Conservation (phyloP, 1,284 basidiomycete species). For the Ceratobasidium sp. region DNA sequence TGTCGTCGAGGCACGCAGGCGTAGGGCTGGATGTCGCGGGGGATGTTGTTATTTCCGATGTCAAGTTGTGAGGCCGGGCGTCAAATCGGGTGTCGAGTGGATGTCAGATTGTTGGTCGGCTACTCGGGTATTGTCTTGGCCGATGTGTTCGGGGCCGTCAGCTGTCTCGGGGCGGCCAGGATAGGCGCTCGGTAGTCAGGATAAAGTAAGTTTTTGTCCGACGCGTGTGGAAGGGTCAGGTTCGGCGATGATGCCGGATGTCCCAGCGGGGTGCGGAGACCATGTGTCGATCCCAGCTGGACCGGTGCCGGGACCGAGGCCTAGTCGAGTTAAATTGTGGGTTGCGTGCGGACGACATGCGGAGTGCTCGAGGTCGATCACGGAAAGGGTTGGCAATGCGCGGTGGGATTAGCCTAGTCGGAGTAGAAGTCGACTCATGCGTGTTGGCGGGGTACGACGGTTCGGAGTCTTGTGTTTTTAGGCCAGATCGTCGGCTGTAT, state of each 20-base stretch:
- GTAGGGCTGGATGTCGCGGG: not conserved
- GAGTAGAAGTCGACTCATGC: too few species aligned
- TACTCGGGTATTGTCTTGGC: too few species aligned
- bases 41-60: not conserved
- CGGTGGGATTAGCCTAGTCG: too few species aligned
- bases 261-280: too few species aligned
- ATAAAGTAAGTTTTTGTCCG: too few species aligned
- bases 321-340: constrained; percentile 9
- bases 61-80: not conserved
- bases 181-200: too few species aligned
- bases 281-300: not conserved
- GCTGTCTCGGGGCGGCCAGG: too few species aligned
- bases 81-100: not conserved
- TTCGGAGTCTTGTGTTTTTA: not conserved
- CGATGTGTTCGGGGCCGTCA: too few species aligned
- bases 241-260: not conserved
- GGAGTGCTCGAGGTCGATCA: not conserved
- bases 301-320: not conserved
- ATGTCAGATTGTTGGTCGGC: not conserved
- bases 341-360: not conserved
- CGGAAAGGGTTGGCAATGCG: not conserved
- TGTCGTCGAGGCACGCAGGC: constrained; percentile 14
- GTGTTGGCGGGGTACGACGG: too few species aligned
- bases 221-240: not conserved
- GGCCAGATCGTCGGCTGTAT: not conserved